These are phyloP conservation scores for Fusarium graminum DNA, from an alignment of 2,329 filamentous ascomycete genomes.

Conservation along the genomic window DNA sequence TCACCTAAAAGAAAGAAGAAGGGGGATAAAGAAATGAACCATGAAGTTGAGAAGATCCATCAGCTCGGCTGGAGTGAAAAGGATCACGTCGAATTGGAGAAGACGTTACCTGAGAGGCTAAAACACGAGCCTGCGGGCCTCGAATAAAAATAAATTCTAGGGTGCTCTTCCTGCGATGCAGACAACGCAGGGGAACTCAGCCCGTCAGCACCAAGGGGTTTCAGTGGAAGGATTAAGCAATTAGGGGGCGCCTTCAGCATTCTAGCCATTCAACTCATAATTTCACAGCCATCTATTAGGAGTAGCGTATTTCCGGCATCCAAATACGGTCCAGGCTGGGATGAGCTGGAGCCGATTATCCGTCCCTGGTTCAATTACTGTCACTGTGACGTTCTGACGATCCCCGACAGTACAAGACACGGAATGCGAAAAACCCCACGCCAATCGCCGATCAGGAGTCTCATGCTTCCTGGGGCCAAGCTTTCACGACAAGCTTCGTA, in stretches of 20 bases:
- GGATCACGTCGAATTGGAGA: neutral
- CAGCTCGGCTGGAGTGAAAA: slow-evolving; percentile 14
- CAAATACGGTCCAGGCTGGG: slow-evolving; percentile 3
- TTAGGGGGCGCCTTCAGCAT: slow-evolving; percentile 14
- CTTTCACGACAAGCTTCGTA: slow-evolving; percentile 41
- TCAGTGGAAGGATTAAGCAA: slow-evolving; percentile 22
- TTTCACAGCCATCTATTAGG: slow-evolving; percentile 11
- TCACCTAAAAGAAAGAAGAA: neutral
- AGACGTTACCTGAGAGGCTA: slow-evolving; percentile 13
- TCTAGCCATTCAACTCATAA: slow-evolving; percentile 7
- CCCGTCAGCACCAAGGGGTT: slow-evolving; percentile 36
- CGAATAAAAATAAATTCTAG: slow-evolving; percentile 26
- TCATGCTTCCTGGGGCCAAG: slow-evolving; percentile 36
- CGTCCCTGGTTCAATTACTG: slow-evolving; percentile 19
- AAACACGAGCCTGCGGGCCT: slow-evolving; percentile 11
- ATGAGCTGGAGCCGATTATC: slow-evolving; percentile 30
- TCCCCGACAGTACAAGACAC: neutral
- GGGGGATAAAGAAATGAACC: slow-evolving; percentile 1
- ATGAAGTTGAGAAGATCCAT: neutral
- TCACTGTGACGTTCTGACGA: slow-evolving; percentile 15
- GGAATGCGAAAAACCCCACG: slow-evolving; percentile 6
- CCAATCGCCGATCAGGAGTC: slow-evolving; percentile 38
- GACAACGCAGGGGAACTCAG: slow-evolving; percentile 38
- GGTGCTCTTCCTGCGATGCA: slow-evolving; percentile 25
- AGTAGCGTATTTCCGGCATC: slow-evolving; percentile 1